Conservation (phyloP, 208 protist species). For the Leishmania braziliensis region DNA sequence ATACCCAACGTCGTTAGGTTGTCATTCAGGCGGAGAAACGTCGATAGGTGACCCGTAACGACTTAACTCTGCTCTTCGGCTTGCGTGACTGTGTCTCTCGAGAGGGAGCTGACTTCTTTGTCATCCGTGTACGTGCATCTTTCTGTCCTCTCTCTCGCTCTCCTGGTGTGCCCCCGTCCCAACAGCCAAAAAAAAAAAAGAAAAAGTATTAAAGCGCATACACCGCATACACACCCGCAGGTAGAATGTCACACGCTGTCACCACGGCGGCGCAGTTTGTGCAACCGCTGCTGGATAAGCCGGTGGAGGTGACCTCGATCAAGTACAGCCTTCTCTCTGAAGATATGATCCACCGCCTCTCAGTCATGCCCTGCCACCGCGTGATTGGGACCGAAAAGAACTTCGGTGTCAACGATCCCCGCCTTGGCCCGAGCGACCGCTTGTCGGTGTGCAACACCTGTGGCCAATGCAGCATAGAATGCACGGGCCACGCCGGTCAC, state of each 20-base stretch:
- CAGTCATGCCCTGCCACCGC: conserved; percentile 77
- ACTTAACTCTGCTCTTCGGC: not conserved
- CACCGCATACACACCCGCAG: not conserved
- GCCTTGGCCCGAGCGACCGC: conserved; percentile 93
- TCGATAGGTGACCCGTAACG: not conserved
- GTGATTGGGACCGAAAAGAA: conserved; percentile 62
- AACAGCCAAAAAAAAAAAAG: too few relatives aligned
- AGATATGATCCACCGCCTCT: conserved; percentile 85
- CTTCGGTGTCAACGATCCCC: conserved; percentile 91
- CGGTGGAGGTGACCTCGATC: conserved; percentile 76
- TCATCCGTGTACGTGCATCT: not conserved
- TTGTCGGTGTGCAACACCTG: conserved; percentile 93
- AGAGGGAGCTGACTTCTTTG: not conserved
- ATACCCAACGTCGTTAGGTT: too few relatives aligned
- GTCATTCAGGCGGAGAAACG: not conserved
- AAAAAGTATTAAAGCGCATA: not conserved
- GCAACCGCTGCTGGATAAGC: conserved; percentile 51
- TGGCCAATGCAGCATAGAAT: conserved; percentile 89
- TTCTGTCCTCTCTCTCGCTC: not conserved
- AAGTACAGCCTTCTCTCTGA: conserved; percentile 91
- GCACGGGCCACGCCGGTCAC: conserved; percentile 98
- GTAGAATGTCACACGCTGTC: not conserved
- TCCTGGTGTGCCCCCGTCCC: not conserved
- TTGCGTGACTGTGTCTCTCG: not conserved
- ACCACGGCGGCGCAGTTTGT: conserved; percentile 38